Evolutionary conservation across 2,329 filamentous ascomycete species (phyloP).

Genomic region (Cladosporium colombiae): DNA sequence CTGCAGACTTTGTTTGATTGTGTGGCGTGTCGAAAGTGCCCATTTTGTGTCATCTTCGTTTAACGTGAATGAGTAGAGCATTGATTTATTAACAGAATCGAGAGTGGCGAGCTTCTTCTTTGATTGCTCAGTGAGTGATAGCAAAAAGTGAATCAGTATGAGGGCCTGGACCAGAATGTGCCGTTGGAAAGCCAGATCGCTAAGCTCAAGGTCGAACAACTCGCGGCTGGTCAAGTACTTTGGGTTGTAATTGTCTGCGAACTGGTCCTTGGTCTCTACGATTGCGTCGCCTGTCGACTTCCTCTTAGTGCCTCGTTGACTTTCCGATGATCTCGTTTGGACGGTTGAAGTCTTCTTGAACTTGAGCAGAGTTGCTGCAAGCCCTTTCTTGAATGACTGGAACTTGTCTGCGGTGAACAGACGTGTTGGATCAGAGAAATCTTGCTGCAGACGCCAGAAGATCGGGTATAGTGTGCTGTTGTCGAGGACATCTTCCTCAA

Average conservation of each 20-base stretch:
- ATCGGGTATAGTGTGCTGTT: constrained; percentile 78
- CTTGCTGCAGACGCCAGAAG: constrained; percentile 91
- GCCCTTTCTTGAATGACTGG: constrained; percentile 60
- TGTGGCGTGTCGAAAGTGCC: constrained; percentile 74
- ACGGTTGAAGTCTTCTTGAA: constrained; percentile 72
- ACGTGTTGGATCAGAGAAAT: constrained; percentile 84
- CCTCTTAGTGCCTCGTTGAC: constrained; percentile 67
- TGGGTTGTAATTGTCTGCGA: constrained; percentile 80
- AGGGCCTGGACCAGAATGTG: constrained; percentile 94
- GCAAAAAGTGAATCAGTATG: constrained; percentile 90
- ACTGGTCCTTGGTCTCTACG: constrained; percentile 44
- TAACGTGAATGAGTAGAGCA: constrained; percentile 76
- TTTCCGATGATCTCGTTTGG: constrained; percentile 68
- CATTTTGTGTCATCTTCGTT: constrained; percentile 85
- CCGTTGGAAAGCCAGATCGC: constrained; percentile 88
- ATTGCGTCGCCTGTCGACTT: constrained; percentile 50
- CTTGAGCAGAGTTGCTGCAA: constrained; percentile 65
- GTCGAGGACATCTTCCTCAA: constrained; percentile 57
- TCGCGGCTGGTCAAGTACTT: constrained; percentile 98
- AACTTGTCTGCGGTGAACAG: constrained; percentile 74
- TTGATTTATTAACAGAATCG: constrained; percentile 72
- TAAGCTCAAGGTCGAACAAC: constrained; percentile 94
- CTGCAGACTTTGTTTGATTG: constrained; percentile 81
- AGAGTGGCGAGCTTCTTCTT: constrained; percentile 75
- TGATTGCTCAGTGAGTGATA: constrained; percentile 81